Conservation (phyloP, 2,329 filamentous ascomycete genomes). For the Colletotrichum tamarilloi region DNA sequence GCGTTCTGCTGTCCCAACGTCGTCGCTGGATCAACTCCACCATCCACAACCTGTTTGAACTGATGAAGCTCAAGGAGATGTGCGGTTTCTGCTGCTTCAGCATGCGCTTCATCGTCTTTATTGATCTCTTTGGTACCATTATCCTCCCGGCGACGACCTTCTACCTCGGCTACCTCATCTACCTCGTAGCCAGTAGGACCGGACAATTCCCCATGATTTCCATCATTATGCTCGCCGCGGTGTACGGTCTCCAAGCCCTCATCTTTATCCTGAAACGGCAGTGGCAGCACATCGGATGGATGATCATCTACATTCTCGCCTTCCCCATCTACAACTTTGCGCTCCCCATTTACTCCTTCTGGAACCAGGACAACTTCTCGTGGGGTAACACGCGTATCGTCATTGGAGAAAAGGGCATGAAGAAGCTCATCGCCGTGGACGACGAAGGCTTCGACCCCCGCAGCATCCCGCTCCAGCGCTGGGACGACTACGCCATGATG, state of each 20-base stretch:
- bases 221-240: slow-evolving; percentile 86
- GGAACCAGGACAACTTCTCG: slow-evolving; percentile 98
- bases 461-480: slow-evolving; percentile 92
- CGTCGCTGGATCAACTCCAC: slow-evolving; percentile 99
- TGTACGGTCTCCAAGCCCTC: slow-evolving; percentile 94
- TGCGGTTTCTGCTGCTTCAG: slow-evolving; percentile 99
- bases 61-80: slow-evolving; percentile 91
- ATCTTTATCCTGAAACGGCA: slow-evolving; percentile 98
- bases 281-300: slow-evolving; percentile 99
- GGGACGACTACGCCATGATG: slow-evolving; percentile 91
- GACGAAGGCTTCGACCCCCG: slow-evolving; percentile 90
- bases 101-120: slow-evolving; percentile 97
- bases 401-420: slow-evolving; percentile 91
- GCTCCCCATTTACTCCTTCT: slow-evolving; percentile 97
- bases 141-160: slow-evolving; percentile 89
- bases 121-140: slow-evolving; percentile 92
- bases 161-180: slow-evolving; percentile 90
- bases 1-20: slow-evolving; percentile 94
- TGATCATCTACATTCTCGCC: slow-evolving; percentile 98
- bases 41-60: slow-evolving; percentile 92
- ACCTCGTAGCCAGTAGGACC: slow-evolving; percentile 73
- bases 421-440: slow-evolving; percentile 88
- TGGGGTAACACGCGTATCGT: slow-evolving; percentile 99
- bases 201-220: slow-evolving; percentile 89
- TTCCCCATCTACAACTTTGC: slow-evolving; percentile 94